Evolutionary conservation across 2,329 filamentous ascomycete species (phyloP), one percentile per base, ranked within the genome.

Genomic region (Neofusicoccum ribis): DNA sequence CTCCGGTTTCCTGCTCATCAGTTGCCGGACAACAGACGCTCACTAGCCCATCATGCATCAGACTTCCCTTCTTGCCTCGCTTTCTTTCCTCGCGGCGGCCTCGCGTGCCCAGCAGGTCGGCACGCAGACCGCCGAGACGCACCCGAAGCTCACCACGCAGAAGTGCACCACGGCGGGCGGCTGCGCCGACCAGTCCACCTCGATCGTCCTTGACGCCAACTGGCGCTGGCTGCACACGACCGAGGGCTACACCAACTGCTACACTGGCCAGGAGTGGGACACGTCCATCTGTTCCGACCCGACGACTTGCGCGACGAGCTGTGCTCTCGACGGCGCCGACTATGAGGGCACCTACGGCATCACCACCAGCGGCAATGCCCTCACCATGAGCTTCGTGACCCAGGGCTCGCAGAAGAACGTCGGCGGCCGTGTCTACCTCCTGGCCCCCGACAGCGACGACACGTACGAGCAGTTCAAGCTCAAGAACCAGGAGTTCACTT

Each of bases 361-460:
- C 70, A 83, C 79, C 44, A 79, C 86, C 64, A 82, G 78, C 71
- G 82, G 81, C 70, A 80, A 80, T 72, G 76, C 81, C 66, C 77
- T 88, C 69, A 84, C 77, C 70, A 78, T 88, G 68, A 83, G 83
- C 74, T 87, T 88, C 69, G 84, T 87, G 68, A 87, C 84, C 67
- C 79, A 84, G 70, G 78, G 80, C 70, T 69, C 71, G 27, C 80
- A 79, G 74, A 76, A 70, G 68, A 80, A 80, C 69, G 71, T 80
- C 51, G 78, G 78, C 61, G 78, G 76, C 46, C 78, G 78, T 67
- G 77, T 76, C 67, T 80, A 80, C 71, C 72, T 80, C 63, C 76
- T 80, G 75, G 77, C 77, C 69, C 67, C 65, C 64, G 76, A 77
- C 67, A 73, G 66, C 69, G 76, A 77, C 66, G 73, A 67, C 69